Base-by-base conservation (phyloP, 192 early-diverging fungal species). In the Umbelopsis sp. region DNA sequence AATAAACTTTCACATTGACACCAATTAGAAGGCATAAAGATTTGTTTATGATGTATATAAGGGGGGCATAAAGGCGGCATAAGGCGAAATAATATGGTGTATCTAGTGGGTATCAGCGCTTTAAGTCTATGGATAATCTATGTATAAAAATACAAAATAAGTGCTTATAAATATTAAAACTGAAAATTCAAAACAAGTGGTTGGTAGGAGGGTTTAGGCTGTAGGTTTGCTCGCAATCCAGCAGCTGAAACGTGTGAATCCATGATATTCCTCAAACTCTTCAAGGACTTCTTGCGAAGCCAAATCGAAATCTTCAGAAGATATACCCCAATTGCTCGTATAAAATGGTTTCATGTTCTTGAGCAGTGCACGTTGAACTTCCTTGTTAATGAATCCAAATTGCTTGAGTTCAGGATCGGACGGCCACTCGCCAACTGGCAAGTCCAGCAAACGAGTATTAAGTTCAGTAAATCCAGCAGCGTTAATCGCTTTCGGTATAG, bases 381-480 rank as follows among this genome's bases (percentile, higher is more conserved):
- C 78, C 47, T 75, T 71, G 41, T 79, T 75, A 41, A 79, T 79
- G 25, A 79, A 79, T 22, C 78, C 78, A 67, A 75, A 79, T 45
- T 79, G 73, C n/a, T 75, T 79, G 5, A 75, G 51, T 66, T 79
- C 78, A 37, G 55, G 55, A 30, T 61, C 55, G 33, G 55, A 61
- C 18, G 55, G 55, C 55, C 55, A 61, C 30, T 61, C 78, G 20
- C 78, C 78, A 18, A 74, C 48, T 2, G 78, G 78, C 33, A 79
- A 67, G 23, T 79, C 78, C 35, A 72, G 69, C 3, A 58, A 37
- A 13, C 64, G 47, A 12, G 66, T 64, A 41, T 64, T 46, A 23
- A 74, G 11, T 13, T 66, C 27, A 10, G 25, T 44, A 37, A 79
- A 71, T 1, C 68, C 72, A 20, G 44, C 46, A 7, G 61, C 27